A percentile compares a stretch with the other conserved stretches of the same genome.
Evolutionary conservation across 2,329 filamentous ascomycete genomes (phyloP).

Genomic region (Colletotrichum costaricense): DNA sequence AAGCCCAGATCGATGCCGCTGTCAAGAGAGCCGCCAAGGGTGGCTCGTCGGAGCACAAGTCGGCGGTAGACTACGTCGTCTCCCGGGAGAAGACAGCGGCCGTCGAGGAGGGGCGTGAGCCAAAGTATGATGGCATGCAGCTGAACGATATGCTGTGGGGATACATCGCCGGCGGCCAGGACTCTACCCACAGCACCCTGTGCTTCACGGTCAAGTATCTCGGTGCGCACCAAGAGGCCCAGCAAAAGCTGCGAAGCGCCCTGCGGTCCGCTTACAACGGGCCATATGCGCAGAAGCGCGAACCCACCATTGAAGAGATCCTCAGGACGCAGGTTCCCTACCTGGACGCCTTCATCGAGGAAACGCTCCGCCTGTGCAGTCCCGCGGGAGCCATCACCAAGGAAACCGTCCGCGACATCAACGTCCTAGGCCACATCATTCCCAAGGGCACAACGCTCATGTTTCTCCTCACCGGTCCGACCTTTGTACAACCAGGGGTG

Average conservation of each 20-base stretch:
- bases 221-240: conserved; percentile 38
- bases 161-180: conserved; percentile 42
- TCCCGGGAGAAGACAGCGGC: not conserved
- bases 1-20: not conserved
- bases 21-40: not conserved
- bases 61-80: conserved; percentile 6
- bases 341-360: conserved; percentile 45
- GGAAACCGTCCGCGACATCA: not conserved
- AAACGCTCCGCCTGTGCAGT: conserved; percentile 41
- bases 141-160: conserved; percentile 31
- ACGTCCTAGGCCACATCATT: not conserved
- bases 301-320: conserved; percentile 40
- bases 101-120: not conserved
- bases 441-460: not conserved
- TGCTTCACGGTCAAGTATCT: conserved; percentile 44
- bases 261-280: conserved; percentile 38
- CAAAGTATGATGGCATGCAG: not conserved
- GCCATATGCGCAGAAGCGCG: conserved; percentile 37
- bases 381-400: conserved; percentile 20
- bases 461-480: not conserved
- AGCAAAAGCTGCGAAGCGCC: conserved; percentile 41
- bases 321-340: conserved; percentile 39
- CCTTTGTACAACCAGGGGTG: not conserved
- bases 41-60: not conserved
- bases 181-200: conserved; percentile 39